Conservation (phyloP, 352 stramenopile species). For the Phytophthora sp. region DNA sequence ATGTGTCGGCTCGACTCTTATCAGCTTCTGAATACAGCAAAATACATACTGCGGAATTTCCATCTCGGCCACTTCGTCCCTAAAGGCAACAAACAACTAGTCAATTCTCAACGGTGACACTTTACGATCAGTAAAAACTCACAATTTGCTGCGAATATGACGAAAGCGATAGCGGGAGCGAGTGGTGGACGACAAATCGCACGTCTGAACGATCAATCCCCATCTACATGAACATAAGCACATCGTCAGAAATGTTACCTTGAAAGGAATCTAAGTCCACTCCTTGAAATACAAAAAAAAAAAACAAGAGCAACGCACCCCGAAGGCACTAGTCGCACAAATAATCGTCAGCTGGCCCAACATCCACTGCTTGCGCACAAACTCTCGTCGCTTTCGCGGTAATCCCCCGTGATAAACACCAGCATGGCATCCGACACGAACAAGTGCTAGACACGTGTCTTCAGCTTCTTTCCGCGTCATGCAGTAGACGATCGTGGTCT, state of each 20-base stretch:
- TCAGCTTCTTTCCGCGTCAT: slow-evolving; percentile 78
- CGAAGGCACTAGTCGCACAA: slow-evolving; percentile 81
- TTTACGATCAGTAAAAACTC: slow-evolving; percentile 18
- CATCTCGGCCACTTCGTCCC: slow-evolving; percentile 74
- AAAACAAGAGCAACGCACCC: slow-evolving; percentile 41
- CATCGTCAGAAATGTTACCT: neutral
- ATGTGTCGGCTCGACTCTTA: slow-evolving; percentile 50
- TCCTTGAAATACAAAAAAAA: no score
- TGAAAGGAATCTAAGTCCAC: neutral
- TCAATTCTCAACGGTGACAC: neutral
- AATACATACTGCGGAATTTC: slow-evolving; percentile 54
- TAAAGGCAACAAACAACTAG: slow-evolving; percentile 23
- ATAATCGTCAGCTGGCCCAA: slow-evolving; percentile 71
- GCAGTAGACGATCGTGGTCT: slow-evolving; percentile 75
- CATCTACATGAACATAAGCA: slow-evolving; percentile 53
- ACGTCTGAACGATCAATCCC: slow-evolving; percentile 81
- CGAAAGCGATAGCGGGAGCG: slow-evolving; percentile 64
- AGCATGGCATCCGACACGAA: slow-evolving; percentile 54
- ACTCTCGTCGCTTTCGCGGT: slow-evolving; percentile 59
- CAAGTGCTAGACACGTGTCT: slow-evolving; percentile 56
- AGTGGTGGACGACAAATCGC: slow-evolving; percentile 77
- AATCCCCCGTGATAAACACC: slow-evolving; percentile 80
- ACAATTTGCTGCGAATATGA: slow-evolving; percentile 86
- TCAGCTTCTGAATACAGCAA: slow-evolving; percentile 68
- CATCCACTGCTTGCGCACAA: slow-evolving; percentile 85